Evolutionary conservation across 306 rosid species (phyloP), one percentile per base, ranked within the genome.

Genomic region (Cicer bijugum): DNA sequence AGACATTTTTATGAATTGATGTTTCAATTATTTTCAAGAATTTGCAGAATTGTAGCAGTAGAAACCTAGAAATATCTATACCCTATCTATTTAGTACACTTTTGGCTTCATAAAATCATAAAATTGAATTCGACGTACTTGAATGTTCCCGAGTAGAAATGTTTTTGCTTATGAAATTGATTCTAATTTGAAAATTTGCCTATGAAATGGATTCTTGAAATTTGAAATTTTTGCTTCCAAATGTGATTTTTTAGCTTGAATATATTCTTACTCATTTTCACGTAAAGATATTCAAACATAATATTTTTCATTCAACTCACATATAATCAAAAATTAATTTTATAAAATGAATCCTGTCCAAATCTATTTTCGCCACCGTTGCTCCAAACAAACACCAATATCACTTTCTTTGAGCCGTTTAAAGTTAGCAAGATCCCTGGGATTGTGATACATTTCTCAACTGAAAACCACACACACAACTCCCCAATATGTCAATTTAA

Each of bases 1-100:
- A 76, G 80, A 67, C 65, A 48, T 15, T 35, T 47, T 15, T 65
- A 53, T 80, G 62, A 53, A 5, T 63, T 72, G 45, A 52, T 35
- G 46, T 56, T 70, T 59, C 51, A 40, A 60, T 47, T 28, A 37
- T 35, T 60, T 53, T 65, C 59, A 55, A 23, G 56, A 70, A 38
- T 35, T 60, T 67, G 46, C 74, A 67, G 16, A 69, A 52, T 35
- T 52, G 46, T 23, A 45, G 44, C 12, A 7, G 9, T 28, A 51
- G 55, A 53, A 51, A 52, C 5, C 7, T 28, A 51, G 55, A 53
- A 51, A 52, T 16, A 51, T 44, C 51, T 48, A 52, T 45, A 75
- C 52, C 8, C 0, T 35, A 60, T 63, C 58, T 50, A 28, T 37
- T 35, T 79, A 63, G 14, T 1, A 1, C 55, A n/a, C 14, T 5